These are phyloP conservation scores for Lippia alba DNA, from an alignment of 305 asterid species.

Conservation along the genomic window DNA sequence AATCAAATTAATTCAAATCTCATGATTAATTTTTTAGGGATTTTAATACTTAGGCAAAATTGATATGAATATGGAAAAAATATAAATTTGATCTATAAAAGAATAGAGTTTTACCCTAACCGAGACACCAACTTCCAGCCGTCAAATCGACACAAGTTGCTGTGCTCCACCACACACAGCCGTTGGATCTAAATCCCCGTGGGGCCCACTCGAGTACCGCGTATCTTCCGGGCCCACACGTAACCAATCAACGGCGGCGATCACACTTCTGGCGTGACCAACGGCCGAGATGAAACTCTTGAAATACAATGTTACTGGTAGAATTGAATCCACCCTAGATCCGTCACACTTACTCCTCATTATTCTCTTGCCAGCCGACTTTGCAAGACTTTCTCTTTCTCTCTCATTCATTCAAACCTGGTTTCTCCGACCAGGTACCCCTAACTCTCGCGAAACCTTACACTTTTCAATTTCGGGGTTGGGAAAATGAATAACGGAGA, in stretches of 20 bases:
- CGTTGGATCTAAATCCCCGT: slow-evolving; percentile 36
- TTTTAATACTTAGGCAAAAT: too few species aligned
- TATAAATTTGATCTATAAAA: too few species aligned
- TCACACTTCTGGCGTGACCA: too few species aligned
- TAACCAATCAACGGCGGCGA: slow-evolving; percentile 48
- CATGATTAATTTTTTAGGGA: neutral
- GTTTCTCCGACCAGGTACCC: slow-evolving; percentile 48
- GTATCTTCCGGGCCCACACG: slow-evolving; percentile 47
- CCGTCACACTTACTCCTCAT: slow-evolving; percentile 39
- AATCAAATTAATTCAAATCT: neutral
- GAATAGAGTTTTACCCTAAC: slow-evolving; percentile 32
- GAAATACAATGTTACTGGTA: slow-evolving; percentile 50
- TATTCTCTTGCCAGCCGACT: slow-evolving; percentile 51
- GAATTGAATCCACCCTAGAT: slow-evolving; percentile 69
- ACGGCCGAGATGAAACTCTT: slow-evolving; percentile 39
- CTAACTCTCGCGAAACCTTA: slow-evolving; percentile 32
- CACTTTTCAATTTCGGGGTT: slow-evolving; percentile 21
- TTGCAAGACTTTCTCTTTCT: slow-evolving; percentile 24
- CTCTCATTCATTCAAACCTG: slow-evolving; percentile 37
- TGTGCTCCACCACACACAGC: slow-evolving; percentile 37
- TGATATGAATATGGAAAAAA: neutral
- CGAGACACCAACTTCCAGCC: slow-evolving; percentile 38
- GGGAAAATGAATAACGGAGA: slow-evolving; percentile 77
- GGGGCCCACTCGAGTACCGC: slow-evolving; percentile 54
- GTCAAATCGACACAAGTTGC: slow-evolving; percentile 39